Evolutionary conservation across 2,329 filamentous ascomycete genomes (phyloP).

Genomic region (Purpureocillium takamizusanense): DNA sequence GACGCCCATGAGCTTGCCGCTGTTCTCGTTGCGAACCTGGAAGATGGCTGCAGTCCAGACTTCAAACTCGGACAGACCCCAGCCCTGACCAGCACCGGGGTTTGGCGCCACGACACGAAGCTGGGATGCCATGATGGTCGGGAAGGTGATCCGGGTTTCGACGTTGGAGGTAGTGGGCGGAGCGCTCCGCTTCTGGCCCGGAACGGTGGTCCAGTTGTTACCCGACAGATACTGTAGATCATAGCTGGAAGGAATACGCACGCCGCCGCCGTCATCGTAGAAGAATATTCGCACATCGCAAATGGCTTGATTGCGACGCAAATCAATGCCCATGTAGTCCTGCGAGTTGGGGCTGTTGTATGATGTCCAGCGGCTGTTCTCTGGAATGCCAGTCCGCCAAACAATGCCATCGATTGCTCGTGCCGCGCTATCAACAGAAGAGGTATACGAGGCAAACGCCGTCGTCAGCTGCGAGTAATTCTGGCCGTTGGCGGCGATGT

Average conservation of each 20-base stretch:
- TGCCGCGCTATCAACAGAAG: conserved; percentile 20
- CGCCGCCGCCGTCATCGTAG: conserved; percentile 22
- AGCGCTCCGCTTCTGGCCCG: no score
- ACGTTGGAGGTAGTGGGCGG: conserved; percentile 14
- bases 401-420: conserved; percentile 32
- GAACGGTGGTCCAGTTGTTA: conserved; percentile 1
- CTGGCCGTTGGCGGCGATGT: no score
- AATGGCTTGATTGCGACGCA: conserved; percentile 15
- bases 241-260: conserved; percentile 7
- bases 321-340: conserved; percentile 13
- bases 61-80: conserved; percentile 22
- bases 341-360: conserved; percentile 21
- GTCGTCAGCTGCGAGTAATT: no score
- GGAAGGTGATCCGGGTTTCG: conserved; percentile 16
- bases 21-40: conserved; percentile 9
- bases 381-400: conserved; percentile 26
- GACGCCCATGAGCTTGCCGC: conserved; percentile 9
- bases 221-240: conserved; percentile 9
- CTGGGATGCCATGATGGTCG: conserved; percentile 13
- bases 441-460: conserved; percentile 14
- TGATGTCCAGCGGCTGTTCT: conserved; percentile 29
- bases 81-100: conserved; percentile 12
- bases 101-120: conserved; percentile 19
- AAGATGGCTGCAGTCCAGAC: conserved; percentile 17
- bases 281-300: conserved; percentile 23